Evolutionary conservation across 257 asterid genomes (phyloP).

Genomic region (Solanum pimpinellifolium): DNA sequence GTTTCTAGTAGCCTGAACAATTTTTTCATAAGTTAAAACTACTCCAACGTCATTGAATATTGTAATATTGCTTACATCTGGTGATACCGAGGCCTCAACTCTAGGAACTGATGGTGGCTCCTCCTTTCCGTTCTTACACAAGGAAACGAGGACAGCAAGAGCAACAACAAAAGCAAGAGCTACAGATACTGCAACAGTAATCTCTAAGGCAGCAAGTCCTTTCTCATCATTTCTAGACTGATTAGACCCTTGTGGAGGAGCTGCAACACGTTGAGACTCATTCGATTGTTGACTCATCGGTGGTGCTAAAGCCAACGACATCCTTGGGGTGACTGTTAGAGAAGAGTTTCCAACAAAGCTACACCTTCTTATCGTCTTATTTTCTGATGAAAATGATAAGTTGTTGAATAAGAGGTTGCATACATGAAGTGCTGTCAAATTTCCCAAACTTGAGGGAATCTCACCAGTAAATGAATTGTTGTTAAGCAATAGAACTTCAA

Average conservation of each 20-base stretch:
- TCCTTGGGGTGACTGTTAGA: conserved; percentile 33
- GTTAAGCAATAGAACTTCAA: conserved; percentile 64
- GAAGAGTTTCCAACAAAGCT: conserved; percentile 61
- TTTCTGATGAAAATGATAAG: conserved; percentile 40
- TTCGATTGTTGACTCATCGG: conserved; percentile 32
- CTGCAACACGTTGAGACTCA: conserved; percentile 14
- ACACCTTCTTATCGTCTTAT: conserved; percentile 33
- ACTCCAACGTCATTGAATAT: conserved; percentile 62
- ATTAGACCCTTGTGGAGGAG: conserved; percentile 23
- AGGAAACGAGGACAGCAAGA: conserved; percentile 44
- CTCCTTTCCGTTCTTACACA: conserved; percentile 45
- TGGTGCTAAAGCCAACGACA: conserved; percentile 29
- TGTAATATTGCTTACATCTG: conserved; percentile 45
- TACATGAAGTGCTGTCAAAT: conserved; percentile 26
- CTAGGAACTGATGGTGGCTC: conserved; percentile 57
- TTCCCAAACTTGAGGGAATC: conserved; percentile 43
- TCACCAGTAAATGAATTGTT: conserved; percentile 61
- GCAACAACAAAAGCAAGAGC: conserved; percentile 46
- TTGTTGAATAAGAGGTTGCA: conserved; percentile 72
- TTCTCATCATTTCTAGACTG: conserved; percentile 1
- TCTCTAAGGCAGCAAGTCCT: conserved; percentile 49
- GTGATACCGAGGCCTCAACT: conserved; percentile 48
- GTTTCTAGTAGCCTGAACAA: conserved; percentile 64
- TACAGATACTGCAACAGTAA: conserved; percentile 65
- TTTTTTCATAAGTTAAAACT: conserved; percentile 60